Percentiles rank a stretch among this genome's conserved stretches.
Evolutionary conservation across 164 flowering plant species (phyloP).

Genomic region (Vitis cinerea): DNA sequence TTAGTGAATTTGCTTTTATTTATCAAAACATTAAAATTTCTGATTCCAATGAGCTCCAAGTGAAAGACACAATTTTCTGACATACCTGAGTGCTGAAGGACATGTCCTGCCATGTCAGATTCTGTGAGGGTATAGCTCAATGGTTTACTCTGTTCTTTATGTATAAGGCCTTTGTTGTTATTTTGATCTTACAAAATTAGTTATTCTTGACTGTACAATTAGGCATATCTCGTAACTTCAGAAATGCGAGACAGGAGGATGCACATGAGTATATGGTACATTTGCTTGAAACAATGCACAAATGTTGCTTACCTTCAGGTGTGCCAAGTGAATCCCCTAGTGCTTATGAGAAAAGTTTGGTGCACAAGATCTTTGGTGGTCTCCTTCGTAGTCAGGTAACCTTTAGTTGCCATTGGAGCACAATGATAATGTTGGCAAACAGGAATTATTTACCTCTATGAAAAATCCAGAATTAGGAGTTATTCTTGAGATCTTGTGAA

Average conservation of each 20-base stretch:
- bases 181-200: not conserved
- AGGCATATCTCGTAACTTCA: conserved; percentile 91
- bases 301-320: conserved; percentile 93
- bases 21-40: too few relatives aligned
- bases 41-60: too few relatives aligned
- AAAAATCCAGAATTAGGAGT: too few relatives aligned
- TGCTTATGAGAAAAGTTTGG: conserved; percentile 96
- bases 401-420: not conserved
- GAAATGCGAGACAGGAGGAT: conserved; percentile 95
- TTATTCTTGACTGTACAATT: conserved; percentile 43
- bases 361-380: conserved; percentile 96
- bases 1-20: too few relatives aligned
- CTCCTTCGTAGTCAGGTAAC: conserved; percentile 89
- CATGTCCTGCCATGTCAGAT: too few relatives aligned
- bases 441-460: too few relatives aligned
- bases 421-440: not conserved
- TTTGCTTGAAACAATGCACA: conserved; percentile 95
- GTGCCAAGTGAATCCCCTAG: conserved; percentile 82
- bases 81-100: too few relatives aligned
- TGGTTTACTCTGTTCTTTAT: too few relatives aligned
- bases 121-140: too few relatives aligned
- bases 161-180: too few relatives aligned
- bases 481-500: too few relatives aligned
- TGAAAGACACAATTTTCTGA: too few relatives aligned
- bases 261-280: conserved; percentile 99